These are phyloP conservation scores for Aspergillus texensis DNA, from an alignment of 2,329 filamentous ascomycete species.

Conservation along the genomic window DNA sequence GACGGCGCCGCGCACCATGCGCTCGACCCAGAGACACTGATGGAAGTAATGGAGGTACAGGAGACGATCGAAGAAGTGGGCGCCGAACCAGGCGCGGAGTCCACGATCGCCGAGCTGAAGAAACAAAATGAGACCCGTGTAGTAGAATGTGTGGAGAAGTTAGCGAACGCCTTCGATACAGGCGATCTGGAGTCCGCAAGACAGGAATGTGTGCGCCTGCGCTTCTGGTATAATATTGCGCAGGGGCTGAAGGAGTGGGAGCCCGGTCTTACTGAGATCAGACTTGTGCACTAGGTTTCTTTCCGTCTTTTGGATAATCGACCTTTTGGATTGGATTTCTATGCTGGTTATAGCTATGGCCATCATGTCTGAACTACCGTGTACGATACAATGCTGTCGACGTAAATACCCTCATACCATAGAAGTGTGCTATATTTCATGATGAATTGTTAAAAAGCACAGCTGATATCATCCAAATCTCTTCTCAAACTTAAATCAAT, in stretches of 20 bases:
- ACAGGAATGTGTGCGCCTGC: conserved; percentile 72
- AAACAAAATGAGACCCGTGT: conserved; percentile 71
- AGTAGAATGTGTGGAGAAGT: conserved; percentile 58
- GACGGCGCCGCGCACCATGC: conserved; percentile 74
- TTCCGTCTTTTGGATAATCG: no score
- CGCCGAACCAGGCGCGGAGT: conserved; percentile 53
- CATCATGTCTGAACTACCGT: background rate
- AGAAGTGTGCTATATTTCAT: background rate
- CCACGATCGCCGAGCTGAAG: conserved; percentile 66
- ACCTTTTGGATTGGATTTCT: background rate
- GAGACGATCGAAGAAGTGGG: conserved; percentile 71
- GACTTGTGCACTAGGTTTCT: conserved; percentile 53
- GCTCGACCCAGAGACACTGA: conserved; percentile 71
- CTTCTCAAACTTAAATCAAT: background rate
- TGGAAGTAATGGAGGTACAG: conserved; percentile 82
- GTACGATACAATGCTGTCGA: background rate
- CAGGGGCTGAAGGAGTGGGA: conserved; percentile 85
- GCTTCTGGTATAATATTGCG: conserved; percentile 89
- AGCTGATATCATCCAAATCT: background rate
- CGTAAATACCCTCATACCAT: background rate
- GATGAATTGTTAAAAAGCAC: background rate
- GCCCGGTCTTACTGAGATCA: conserved; percentile 64
- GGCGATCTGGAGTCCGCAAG: conserved; percentile 70
- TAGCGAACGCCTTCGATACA: conserved; percentile 67
- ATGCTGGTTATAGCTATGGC: background rate